Percentiles rank a stretch among this genome's conserved stretches.
Evolutionary conservation across 805 yeast genomes (phyloP).

Genomic region (Barnettozyma pratensis): DNA sequence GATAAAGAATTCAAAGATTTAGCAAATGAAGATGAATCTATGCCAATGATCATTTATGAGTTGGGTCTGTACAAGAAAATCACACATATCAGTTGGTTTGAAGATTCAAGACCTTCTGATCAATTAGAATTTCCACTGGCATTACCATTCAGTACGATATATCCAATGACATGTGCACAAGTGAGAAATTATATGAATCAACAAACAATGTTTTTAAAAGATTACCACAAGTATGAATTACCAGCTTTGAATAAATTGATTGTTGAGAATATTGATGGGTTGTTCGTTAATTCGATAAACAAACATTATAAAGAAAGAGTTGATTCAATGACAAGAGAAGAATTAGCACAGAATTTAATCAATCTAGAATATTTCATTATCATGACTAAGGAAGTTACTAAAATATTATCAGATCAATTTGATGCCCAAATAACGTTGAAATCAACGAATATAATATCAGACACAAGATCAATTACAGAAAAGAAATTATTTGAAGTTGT

Average conservation of each 20-base stretch:
- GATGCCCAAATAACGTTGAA: constrained; percentile 38
- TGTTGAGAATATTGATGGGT: constrained; percentile 56
- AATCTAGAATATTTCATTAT: constrained; percentile 82
- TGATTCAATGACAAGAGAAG: constrained; percentile 77
- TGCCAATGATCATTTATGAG: constrained; percentile 74
- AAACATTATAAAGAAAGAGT: constrained; percentile 55
- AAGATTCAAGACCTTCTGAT: constrained; percentile 40
- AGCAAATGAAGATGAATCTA: constrained; percentile 76
- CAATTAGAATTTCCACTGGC: constrained; percentile 45
- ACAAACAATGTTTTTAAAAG: constrained; percentile 59
- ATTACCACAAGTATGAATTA: constrained; percentile 58
- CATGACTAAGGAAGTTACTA: constrained; percentile 62
- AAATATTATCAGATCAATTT: constrained; percentile 29
- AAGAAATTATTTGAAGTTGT: constrained; percentile 76
- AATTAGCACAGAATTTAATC: constrained; percentile 81
- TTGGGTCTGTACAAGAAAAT: constrained; percentile 56
- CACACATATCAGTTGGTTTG: constrained; percentile 65
- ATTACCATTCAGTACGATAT: constrained; percentile 83
- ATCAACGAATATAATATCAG: constrained; percentile 50
- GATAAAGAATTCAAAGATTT: constrained; percentile 53
- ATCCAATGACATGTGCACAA: constrained; percentile 80
- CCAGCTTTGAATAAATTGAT: constrained; percentile 56
- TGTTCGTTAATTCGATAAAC: constrained; percentile 65
- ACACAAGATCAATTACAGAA: constrained; percentile 69
- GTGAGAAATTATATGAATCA: constrained; percentile 60